Conservation (phyloP, 2,329 filamentous ascomycete species). For the Teratosphaeria zuluensis region DNA sequence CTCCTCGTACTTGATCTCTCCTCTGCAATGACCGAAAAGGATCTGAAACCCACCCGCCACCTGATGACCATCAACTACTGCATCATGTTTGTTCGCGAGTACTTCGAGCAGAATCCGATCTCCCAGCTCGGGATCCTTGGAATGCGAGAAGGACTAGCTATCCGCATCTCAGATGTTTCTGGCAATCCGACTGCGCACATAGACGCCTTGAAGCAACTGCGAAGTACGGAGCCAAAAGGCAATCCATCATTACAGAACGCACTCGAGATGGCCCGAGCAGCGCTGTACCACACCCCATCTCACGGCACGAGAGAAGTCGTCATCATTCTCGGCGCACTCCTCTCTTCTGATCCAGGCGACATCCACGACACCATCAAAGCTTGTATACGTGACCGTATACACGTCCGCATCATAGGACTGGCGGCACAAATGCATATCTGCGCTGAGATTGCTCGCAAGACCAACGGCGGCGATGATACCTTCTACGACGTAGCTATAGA, state of each 20-base stretch:
- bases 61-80: slow-evolving; percentile 74
- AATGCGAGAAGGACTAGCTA: slow-evolving; percentile 84
- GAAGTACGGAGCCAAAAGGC: slow-evolving; percentile 38
- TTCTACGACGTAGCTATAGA: slow-evolving; percentile 79
- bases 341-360: slow-evolving; percentile 87
- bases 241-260: slow-evolving; percentile 70
- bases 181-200: slow-evolving; percentile 88
- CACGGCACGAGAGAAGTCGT: slow-evolving; percentile 92
- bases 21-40: slow-evolving; percentile 89
- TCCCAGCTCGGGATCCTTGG: slow-evolving; percentile 87
- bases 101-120: slow-evolving; percentile 97
- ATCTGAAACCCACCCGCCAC: slow-evolving; percentile 80
- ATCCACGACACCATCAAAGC: slow-evolving; percentile 80
- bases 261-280: slow-evolving; percentile 85
- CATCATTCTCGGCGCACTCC: slow-evolving; percentile 80
- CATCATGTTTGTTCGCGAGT: slow-evolving; percentile 81
- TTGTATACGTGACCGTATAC: slow-evolving; percentile 72
- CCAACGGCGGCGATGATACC: slow-evolving; percentile 68
- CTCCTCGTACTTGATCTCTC: slow-evolving; percentile 87
- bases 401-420: slow-evolving; percentile 80
- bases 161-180: slow-evolving; percentile 77
- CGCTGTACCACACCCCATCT: slow-evolving; percentile 82
- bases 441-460: slow-evolving; percentile 75
- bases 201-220: slow-evolving; percentile 55
- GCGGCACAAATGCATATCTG: slow-evolving; percentile 90